Evolutionary conservation across 73 alveolate species (phyloP).

Genomic region (Tetrahymena elliotti): DNA sequence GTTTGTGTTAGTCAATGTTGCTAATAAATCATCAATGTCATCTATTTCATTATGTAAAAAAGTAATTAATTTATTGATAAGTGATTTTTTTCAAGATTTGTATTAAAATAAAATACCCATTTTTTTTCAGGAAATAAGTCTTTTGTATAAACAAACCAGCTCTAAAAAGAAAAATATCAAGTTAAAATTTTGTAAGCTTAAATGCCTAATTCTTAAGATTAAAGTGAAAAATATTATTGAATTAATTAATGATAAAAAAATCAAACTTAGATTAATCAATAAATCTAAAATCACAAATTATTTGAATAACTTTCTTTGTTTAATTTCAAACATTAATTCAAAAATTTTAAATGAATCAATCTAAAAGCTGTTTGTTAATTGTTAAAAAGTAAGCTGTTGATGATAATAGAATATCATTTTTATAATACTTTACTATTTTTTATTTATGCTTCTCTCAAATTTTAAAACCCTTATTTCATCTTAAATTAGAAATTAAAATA

Average conservation of each 20-base stretch:
- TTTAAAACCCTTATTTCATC: no score
- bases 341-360: background rate
- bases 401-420: no score
- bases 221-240: background rate
- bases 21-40: background rate
- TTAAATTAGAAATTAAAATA: no score
- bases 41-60: background rate
- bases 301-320: background rate
- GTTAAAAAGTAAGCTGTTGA: background rate
- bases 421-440: no score
- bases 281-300: background rate
- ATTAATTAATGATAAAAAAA: background rate
- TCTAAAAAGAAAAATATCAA: background rate
- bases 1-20: background rate
- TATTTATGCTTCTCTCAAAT: no score
- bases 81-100: no score
- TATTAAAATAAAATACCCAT: background rate
- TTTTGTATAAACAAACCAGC: background rate
- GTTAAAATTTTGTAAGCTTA: background rate
- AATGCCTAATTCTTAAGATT: background rate
- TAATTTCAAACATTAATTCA: background rate
- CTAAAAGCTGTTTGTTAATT: background rate
- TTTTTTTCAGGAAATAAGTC: background rate
- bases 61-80: background rate
- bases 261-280: background rate